Base-by-base conservation (phyloP, 345 rosid genomes). In the Gossypium thurberi region DNA sequence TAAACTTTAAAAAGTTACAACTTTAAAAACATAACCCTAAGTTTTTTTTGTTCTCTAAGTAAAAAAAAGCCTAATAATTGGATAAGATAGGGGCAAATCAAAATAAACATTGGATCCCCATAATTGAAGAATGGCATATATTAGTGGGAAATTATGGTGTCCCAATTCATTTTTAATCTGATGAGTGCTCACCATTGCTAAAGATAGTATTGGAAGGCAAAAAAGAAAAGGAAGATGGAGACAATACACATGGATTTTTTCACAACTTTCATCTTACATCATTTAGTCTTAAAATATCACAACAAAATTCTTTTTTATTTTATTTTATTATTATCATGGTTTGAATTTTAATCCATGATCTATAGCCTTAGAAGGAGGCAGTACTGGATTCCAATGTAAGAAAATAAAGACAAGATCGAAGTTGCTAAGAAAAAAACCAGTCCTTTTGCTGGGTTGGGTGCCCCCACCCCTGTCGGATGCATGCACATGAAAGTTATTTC, bases 371-470 rank as follows among this genome's bases (percentile, higher is more conserved):
- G 64, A 33, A 69, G 25, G 37, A 58, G 2, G 21, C 42, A 28
- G 43, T 46, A 21, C 21, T 21, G 42, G 75, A 70, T 70, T 64
- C 66, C 26, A 65, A 53, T n/a, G 58, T 28, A 44, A 71, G 66
- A 44, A 59, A 66, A 67, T 60, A 58, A 78, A 12, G 73, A 52
- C 50, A 33, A 42, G 12, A 23, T 58, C 51, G 26, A 25, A 62
- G 48, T 75, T 73, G 50, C 42, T 63, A n/a, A 26, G 15, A 2
- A 20, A 40, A 18, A 18, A 40, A 68, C 14, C n/a, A 1, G 28
- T 37, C 42, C 50, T n/a, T 21, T 8, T 68, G 48, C 42, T 23
- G 25, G 56, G 8, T 47, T 67, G 70, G 23, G 56, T 47, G 26
- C 43, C 44, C 25, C 8, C 18, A 12, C 40, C 40, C 40, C 40